A percentile compares a stretch with the other conserved stretches of the same genome.
These are phyloP conservation scores for Didymosphaeria variabile DNA, from an alignment of 2,329 filamentous ascomycete genomes.

Conservation along the genomic window DNA sequence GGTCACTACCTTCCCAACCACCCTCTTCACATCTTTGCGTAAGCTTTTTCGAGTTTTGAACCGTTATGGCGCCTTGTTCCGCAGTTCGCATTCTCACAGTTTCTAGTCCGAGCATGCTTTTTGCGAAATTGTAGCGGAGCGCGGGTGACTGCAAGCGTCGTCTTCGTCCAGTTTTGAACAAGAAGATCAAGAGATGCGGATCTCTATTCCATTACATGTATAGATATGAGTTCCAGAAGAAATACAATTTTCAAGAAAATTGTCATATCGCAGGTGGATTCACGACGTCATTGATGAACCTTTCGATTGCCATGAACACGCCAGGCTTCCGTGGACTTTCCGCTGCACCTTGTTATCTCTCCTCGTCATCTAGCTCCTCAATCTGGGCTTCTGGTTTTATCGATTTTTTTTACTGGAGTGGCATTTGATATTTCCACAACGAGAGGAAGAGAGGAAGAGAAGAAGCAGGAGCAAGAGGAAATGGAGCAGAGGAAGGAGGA, in stretches of 20 bases:
- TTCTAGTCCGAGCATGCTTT: constrained; percentile 3
- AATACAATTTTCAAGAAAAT: no score
- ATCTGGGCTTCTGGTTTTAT: constrained; percentile 26
- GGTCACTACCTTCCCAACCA: constrained; percentile 35
- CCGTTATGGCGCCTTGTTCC: not conserved
- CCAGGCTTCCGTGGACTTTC: constrained; percentile 24
- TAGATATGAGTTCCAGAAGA: not conserved
- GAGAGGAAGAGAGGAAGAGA: constrained; percentile 25
- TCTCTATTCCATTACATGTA: not conserved
- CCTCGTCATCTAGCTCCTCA: constrained; percentile 27
- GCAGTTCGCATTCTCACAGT: not conserved
- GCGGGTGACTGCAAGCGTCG: not conserved
- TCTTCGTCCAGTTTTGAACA: not conserved
- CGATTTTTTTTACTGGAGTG: constrained; percentile 23
- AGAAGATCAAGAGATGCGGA: not conserved
- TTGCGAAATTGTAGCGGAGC: not conserved
- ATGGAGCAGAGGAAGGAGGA: constrained; percentile 11
- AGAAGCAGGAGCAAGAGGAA: constrained; percentile 16
- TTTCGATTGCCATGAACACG: constrained; percentile 27
- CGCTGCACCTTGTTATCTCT: constrained; percentile 24
- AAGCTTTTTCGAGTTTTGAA: constrained; percentile 5
- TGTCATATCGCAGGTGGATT: constrained; percentile 26
- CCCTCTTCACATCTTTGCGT: constrained; percentile 38
- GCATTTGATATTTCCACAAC: constrained; percentile 27
- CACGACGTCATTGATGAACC: constrained; percentile 26